Evolutionary conservation across 305 asterid species (phyloP), one percentile per base, ranked within the genome.

Genomic region (Stenogyne calaminthoides): DNA sequence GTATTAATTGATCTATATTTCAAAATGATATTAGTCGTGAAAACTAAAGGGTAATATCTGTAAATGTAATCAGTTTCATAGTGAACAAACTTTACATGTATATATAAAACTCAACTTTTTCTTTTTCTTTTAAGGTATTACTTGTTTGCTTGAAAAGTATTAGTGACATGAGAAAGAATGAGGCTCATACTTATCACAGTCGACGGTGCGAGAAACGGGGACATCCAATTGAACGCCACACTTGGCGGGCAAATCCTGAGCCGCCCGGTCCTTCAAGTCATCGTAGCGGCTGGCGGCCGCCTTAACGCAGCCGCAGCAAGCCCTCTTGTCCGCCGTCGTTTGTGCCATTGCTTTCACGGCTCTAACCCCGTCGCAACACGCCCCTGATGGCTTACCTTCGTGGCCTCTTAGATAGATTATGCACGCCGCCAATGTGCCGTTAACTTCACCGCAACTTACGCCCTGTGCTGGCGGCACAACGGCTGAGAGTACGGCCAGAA

Each of bases 261-360:
- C 84, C 5, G 69, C 78, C 10, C 19, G 42, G 20, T 80, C 81
- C 78, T 80, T 72, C 76, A 80, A 57, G 78, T 80, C 69, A 6
- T 55, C 29, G 22, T 52, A 55, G 37, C 39, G 32, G 46, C 22
- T 39, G 5, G 84, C 84, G 27, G 78, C 84, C 0, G 69, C 73
- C 72, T 80, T 76, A 1, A 76, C 70, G 49, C 84, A 80, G 69
- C 72, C 62, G 56, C 84, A 80, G 20, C 76, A 55, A 14, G 73
- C 66, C 80, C 37, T 57, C 64, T 72, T 80, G 70, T 72, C 81
- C 0, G 49, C 59, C n/a, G 60, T 37, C 7, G 81, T 60, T 22
- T 22, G 61, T 1, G 54, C 81, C 81, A 72, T 60, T 15, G 39
- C 73, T 37, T 56, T 66, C 11, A 77, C 62, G 25, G 72, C 34